Evolutionary conservation across 2,329 filamentous ascomycete genomes (phyloP).

Genomic region (Cladosporium austrohemisphaericum): DNA sequence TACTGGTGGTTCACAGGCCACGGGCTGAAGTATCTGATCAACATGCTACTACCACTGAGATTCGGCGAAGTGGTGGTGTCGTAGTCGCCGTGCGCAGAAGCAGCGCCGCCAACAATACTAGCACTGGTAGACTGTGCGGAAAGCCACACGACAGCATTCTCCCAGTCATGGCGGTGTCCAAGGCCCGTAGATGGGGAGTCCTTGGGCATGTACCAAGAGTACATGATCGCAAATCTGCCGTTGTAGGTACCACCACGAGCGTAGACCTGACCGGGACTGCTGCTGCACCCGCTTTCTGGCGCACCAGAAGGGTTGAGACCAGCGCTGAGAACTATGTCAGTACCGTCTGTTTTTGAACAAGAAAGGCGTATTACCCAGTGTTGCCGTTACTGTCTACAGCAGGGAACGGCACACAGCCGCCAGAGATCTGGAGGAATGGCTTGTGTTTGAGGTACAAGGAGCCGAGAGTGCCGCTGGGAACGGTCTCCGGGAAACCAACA

Average conservation of each 20-base stretch:
- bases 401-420: slow-evolving; percentile 61
- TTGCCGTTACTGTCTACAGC: slow-evolving; percentile 57
- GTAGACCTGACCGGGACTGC: slow-evolving; percentile 51
- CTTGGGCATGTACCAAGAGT: slow-evolving; percentile 52
- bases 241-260: slow-evolving; percentile 42
- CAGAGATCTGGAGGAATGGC: slow-evolving; percentile 52
- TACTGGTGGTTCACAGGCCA: slow-evolving; percentile 50
- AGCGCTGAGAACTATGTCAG: slow-evolving; percentile 32
- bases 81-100: slow-evolving; percentile 51
- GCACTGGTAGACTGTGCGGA: slow-evolving; percentile 37
- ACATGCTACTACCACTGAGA: slow-evolving; percentile 41
- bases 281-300: slow-evolving; percentile 39
- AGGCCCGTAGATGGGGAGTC: slow-evolving; percentile 43
- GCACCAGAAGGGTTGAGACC: slow-evolving; percentile 42
- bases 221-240: slow-evolving; percentile 48
- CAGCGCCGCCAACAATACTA: slow-evolving; percentile 49
- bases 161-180: slow-evolving; percentile 56
- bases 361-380: slow-evolving; percentile 45
- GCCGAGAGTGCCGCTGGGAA: slow-evolving; percentile 47
- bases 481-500: slow-evolving; percentile 52
- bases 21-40: slow-evolving; percentile 48
- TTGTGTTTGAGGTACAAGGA: slow-evolving; percentile 54
- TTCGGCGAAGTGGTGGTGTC: slow-evolving; percentile 42
- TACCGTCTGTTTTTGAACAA: neutral
- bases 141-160: slow-evolving; percentile 53